These are phyloP conservation scores for Diutina sp. DNA, from an alignment of 1,139 yeast species.

Conservation along the genomic window DNA sequence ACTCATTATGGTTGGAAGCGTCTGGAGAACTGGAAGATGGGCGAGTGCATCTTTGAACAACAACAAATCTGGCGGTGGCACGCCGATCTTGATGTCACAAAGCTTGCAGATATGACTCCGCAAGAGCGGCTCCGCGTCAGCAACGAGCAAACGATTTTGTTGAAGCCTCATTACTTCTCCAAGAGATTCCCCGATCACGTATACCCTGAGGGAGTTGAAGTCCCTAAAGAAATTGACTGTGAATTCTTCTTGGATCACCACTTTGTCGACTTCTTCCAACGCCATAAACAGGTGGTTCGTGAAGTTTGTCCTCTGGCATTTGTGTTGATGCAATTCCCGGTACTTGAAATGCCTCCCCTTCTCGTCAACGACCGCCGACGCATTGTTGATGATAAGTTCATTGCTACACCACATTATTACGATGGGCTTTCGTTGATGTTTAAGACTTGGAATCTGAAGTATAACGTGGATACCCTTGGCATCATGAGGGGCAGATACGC, in stretches of 20 bases:
- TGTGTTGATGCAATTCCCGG: slow-evolving; percentile 73
- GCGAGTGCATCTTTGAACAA: slow-evolving; percentile 67
- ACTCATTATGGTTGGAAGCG: slow-evolving; percentile 59
- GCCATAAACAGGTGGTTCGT: slow-evolving; percentile 38
- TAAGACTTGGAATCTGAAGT: slow-evolving; percentile 63
- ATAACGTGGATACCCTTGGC: slow-evolving; percentile 84
- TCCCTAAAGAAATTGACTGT: slow-evolving; percentile 29
- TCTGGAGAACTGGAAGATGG: slow-evolving; percentile 48
- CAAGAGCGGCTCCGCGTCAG: slow-evolving; percentile 23
- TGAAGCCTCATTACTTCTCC: slow-evolving; percentile 21
- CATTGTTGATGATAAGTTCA: slow-evolving; percentile 49
- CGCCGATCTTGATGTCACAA: slow-evolving; percentile 13
- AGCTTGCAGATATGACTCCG: slow-evolving; percentile 10
- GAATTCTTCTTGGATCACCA: slow-evolving; percentile 49
- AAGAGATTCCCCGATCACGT: slow-evolving; percentile 13
- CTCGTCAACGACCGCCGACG: slow-evolving; percentile 35
- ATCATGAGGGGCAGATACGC: slow-evolving; percentile 69
- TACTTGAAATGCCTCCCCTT: slow-evolving; percentile 65
- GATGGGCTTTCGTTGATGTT: slow-evolving; percentile 91
- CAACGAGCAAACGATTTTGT: slow-evolving; percentile 14
- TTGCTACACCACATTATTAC: slow-evolving; percentile 80
- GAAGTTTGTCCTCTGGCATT: slow-evolving; percentile 31
- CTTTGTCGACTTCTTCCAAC: slow-evolving; percentile 46
- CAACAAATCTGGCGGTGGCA: slow-evolving; percentile 62
- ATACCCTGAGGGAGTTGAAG: slow-evolving; percentile 7